Base-by-base conservation (phyloP, 1,284 basidiomycete species). In the Psilocybe mexicana region DNA sequence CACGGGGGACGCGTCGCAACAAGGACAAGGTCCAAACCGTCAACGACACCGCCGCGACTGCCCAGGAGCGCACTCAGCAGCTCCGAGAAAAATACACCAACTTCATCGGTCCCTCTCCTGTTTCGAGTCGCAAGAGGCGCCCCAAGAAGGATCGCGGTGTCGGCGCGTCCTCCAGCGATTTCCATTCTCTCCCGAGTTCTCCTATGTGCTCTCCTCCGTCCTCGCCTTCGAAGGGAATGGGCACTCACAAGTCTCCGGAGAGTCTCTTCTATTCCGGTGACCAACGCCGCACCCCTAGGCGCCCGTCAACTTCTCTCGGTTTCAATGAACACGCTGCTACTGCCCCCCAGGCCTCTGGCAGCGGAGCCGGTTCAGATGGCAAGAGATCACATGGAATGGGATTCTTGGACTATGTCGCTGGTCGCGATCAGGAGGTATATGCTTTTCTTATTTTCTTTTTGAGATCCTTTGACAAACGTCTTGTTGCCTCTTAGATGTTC, bases 251-350 rank as follows among this genome's bases (percentile, higher is more conserved):
- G 4, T 14, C 38, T 6, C n/a, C 38, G 10, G 38, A 40, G 38
- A 12, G n/a, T 33, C 30, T 33, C 6, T 40, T 40, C n/a, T 40
- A 14, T 40, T 8, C n/a, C 7, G 38, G 12, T 65, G 54, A 66
- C 62, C 36, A 68, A 69, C 52, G 62, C 42, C 40, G 45, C 35
- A 47, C 64, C 23, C 72, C 70, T 25, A 68, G 68, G 45, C 68
- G 69, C 2, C 72, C 72, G 33, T 74, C 72, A 33, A 73, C 70
- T 8, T 71, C 72, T 36, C 66, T 74, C 28, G 71, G 70, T n/a
- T 74, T 72, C 54, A 51, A 44, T n/a, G 43, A 57, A 14, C 40
- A 33, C 12, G 14, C n/a, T 8, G 14, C n/a, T 25, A 12, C 38
- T 8, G 24, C n/a, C 11, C 50, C 26, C 6, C 25, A 43, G 42